These are phyloP conservation scores for cucumber (Cucumis sativus) DNA, from an alignment of 306 rosid genomes.

Conservation along the genomic window Cucumber_9930_V3 NC_026658.2:13601501-13602000, in stretches of 20 bases:
- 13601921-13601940: neutral
- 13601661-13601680: conserved; percentile 61
- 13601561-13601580: conserved; percentile 78
- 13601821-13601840: neutral
- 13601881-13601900: neutral
- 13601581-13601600: conserved; percentile 81
- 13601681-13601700: neutral
- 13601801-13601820: neutral
- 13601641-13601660: conserved; percentile 70
- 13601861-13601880: neutral
- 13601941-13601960: neutral
- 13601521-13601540: conserved; percentile 88
- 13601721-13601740: neutral
- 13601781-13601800: neutral
- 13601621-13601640: conserved; percentile 68
- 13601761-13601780: neutral
- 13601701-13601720: neutral
- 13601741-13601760: neutral
- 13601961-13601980: neutral
- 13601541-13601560: conserved; percentile 68
- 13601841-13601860: neutral
- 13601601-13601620: conserved; percentile 70
- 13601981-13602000: too few relatives aligned
- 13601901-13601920: neutral
- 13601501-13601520: conserved; percentile 55